These are phyloP conservation scores for Rhodofomes roseus DNA, from an alignment of 1,284 basidiomycete genomes.

Conservation along the genomic window DNA sequence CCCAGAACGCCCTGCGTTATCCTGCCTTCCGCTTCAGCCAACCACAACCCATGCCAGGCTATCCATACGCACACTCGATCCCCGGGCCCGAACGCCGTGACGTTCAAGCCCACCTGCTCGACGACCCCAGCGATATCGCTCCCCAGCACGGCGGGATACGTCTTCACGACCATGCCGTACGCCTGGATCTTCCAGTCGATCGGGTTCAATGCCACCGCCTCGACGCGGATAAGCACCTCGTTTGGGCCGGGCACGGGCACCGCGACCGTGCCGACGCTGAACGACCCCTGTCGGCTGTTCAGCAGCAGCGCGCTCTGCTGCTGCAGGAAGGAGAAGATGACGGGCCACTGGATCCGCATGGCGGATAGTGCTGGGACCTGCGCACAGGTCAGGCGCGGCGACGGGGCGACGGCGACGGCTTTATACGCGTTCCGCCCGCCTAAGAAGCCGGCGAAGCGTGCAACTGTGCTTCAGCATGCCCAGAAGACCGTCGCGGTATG, in stretches of 20 bases:
- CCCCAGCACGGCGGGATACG: conserved; percentile 39
- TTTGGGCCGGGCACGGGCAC: conserved; percentile 3
- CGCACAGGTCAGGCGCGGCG: neutral
- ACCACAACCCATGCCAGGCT: neutral
- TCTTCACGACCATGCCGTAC: conserved; percentile 18
- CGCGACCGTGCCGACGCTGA: neutral
- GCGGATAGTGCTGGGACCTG: neutral
- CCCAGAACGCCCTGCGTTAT: neutral
- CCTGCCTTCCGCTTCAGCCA: neutral
- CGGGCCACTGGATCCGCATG: neutral
- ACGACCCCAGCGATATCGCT: conserved; percentile 46
- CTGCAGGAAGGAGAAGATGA: neutral
- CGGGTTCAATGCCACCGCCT: conserved; percentile 32
- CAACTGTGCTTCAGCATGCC: no score
- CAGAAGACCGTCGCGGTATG: no score
- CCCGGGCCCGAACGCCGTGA: conserved; percentile 39
- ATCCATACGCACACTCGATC: conserved; percentile 39
- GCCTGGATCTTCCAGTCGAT: conserved; percentile 37
- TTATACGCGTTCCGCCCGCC: no score
- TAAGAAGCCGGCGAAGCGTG: no score
- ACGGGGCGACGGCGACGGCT: no score
- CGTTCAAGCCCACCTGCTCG: conserved; percentile 40
- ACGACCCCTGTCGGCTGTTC: neutral
- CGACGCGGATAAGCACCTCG: conserved; percentile 33
- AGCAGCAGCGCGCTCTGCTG: conserved; percentile 7